Base-by-base conservation (phyloP, 768 basidiomycete species). In the Podaxis sp. region DNA sequence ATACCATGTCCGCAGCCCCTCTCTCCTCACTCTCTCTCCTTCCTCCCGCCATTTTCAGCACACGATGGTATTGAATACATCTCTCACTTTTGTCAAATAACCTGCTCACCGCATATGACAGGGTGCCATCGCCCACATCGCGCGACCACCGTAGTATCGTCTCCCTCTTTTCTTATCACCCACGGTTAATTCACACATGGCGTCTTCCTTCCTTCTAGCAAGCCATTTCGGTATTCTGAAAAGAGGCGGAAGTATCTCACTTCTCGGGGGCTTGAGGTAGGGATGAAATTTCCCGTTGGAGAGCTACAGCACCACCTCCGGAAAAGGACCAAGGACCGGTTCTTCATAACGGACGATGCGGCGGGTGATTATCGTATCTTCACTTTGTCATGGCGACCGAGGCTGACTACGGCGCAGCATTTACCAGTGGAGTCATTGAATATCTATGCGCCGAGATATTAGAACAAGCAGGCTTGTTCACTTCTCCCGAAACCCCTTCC, bases 371-470 rank as follows among this genome's bases (percentile, higher is more conserved):
- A 4, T 27, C 8, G 17, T n/a, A 27, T 37, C 8, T 9, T 40
- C 4, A 3, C 1, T 11, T 5, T 24, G 52, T 38, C 15, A 24
- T 25, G 8, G 55, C 22, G 17, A 25, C 25, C 24, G 33, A 56
- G 63, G 36, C 56, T 61, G 2, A 57, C 37, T 5, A 17, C 5
- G 29, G 1, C 7, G 15, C 61, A 88, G 93, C 93, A 55, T 93
- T 92, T 75, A 84, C 93, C 62, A 87, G 91, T 62, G 90, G 90
- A 56, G 92, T 94, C 59, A 82, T 94, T 27, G 93, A 94, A 75
- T 94, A 95, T 74, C 83, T 95, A 40, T 84, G 87, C 5, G 93
- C 93, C 29, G 93, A 95, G 75, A 87, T 95, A 69, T 83, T 94
- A 57, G 93, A 94, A 74, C 80, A 94, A 50, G 91, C 93, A 58